Base-by-base conservation (phyloP, 176 grass and related monocot genomes). In the Hordeum marinum region DNA sequence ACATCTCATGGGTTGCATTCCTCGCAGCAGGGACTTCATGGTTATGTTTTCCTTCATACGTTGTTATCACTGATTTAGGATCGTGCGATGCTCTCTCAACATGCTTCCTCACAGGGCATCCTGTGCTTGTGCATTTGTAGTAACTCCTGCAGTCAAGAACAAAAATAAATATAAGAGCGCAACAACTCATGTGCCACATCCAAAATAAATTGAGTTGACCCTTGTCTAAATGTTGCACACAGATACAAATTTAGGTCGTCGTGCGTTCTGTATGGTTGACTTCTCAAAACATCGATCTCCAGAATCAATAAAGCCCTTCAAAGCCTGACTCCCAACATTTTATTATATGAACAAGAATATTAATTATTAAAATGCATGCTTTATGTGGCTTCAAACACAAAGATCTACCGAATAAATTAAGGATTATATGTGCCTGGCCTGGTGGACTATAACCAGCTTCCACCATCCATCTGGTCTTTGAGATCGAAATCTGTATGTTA, bases 41-140 rank as follows among this genome's bases (percentile, higher is more conserved):
- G 82, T 99, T 99, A 85, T 99, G 97, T 76, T 99, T 99, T 48
- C 97, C 97, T 86, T 99, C 97, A 46, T 99, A 99, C 15, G 97
- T 99, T 45, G 97, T 99, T 76, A 99, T 99, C 72, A 99, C 97
- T 65, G 97, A 94, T 88, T 96, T 99, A 10, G 94, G 96, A 87
- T 99, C 97, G 54, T 99, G 97, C 7, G 97, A 99, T 86, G 97
- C 97, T 83, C 96, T 90, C 88, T 99, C 97, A 80, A 99, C 97
- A 89, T 99, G 97, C 75, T 99, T 99, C 78, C 97, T 93, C 42
- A 99, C 97, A 35, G 94, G 94, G 66, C 97, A 99, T 68, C 97
- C 92, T 63, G 85, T 81, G 72, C 90, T 81, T 91, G 97, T 99
- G 84, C 97, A 99, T 84, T 99, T 99, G 76, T 99, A 99, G 83